These are phyloP conservation scores for Colletotrichum sansevieriae DNA, from an alignment of 2,329 filamentous ascomycete species.

Conservation along the genomic window DNA sequence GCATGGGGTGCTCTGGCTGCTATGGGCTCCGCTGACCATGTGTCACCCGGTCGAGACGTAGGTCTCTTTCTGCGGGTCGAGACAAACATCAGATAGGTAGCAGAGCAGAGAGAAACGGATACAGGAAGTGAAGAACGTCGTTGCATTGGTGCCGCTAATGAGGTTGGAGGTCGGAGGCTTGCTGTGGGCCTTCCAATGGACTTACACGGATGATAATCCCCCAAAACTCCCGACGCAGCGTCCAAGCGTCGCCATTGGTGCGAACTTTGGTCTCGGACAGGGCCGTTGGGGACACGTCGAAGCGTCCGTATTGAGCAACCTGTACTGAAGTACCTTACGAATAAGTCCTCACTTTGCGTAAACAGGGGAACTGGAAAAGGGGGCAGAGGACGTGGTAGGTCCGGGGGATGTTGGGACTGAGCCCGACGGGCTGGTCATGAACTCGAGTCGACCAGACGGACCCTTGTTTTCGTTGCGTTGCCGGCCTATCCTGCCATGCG, in stretches of 20 bases:
- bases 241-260: slow-evolving; percentile 29
- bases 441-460: slow-evolving; percentile 25
- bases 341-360: background rate
- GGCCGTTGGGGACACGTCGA: slow-evolving; percentile 27
- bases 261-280: slow-evolving; percentile 23
- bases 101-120: slow-evolving; percentile 6
- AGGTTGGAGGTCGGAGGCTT: too few species aligned
- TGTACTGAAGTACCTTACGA: background rate
- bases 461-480: slow-evolving; percentile 21
- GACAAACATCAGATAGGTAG: slow-evolving; percentile 11
- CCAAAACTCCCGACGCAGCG: slow-evolving; percentile 20
- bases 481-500: slow-evolving; percentile 11
- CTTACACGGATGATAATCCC: slow-evolving; percentile 36
- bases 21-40: background rate
- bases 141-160: background rate
- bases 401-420: slow-evolving; percentile 32
- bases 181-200: slow-evolving; percentile 29
- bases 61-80: background rate
- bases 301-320: slow-evolving; percentile 13
- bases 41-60: background rate
- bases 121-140: background rate
- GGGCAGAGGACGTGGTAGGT: slow-evolving; percentile 23
- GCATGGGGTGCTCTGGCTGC: background rate
- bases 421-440: slow-evolving; percentile 39
- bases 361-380: slow-evolving; percentile 7